Evolutionary conservation across 129 eudicot genomes (phyloP), one percentile per base, ranked within the genome.

Genomic region (Scalesia atractyloides): DNA sequence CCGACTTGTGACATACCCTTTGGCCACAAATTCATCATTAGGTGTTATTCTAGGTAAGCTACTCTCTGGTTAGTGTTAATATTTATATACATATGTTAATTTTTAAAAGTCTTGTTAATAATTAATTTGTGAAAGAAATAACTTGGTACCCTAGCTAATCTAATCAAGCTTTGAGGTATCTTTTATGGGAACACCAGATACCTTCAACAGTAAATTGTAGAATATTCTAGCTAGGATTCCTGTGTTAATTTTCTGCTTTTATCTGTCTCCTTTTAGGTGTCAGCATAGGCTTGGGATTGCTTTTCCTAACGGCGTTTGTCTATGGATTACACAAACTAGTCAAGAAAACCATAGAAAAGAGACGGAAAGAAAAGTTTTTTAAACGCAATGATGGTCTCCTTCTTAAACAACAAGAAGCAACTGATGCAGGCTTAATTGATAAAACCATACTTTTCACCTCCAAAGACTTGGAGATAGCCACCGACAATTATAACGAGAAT

Each of bases 391-490:
- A 43, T 59, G 65, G 65, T 26, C 9, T 59, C 26, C 65, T 59
- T 59, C 20, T 61, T 61, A 61, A 61, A 61, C 43, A 61, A 61
- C 66, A 61, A 33, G 18, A 33, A 34, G 46, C 44, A 61, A 15
- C 7, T 36, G 59, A 51, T 15, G 69, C 63, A 2, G 54, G 54
- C 57, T 33, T 46, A 30, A 61, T 54, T 56, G 74, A 46, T 61
- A 79, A 72, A 54, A 72, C 73, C 30, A 79, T 63, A 34, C 61
- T 72, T 34, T 79, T 79, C 59, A 72, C 78, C 4, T 72, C 78
- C 12, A 47, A 33, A 17, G 74, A 79, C 69, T 49, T 79, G 52
- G 64, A 26, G 3, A 79, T 56, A 24, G 82, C 82, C 18, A 79
- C 82, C 0, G 74, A 79, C 54, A 15, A 65, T 26, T 79, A 64